These are phyloP conservation scores for Daldinia eschscholtzii DNA, from an alignment of 2,329 filamentous ascomycete genomes.

Conservation along the genomic window DNA sequence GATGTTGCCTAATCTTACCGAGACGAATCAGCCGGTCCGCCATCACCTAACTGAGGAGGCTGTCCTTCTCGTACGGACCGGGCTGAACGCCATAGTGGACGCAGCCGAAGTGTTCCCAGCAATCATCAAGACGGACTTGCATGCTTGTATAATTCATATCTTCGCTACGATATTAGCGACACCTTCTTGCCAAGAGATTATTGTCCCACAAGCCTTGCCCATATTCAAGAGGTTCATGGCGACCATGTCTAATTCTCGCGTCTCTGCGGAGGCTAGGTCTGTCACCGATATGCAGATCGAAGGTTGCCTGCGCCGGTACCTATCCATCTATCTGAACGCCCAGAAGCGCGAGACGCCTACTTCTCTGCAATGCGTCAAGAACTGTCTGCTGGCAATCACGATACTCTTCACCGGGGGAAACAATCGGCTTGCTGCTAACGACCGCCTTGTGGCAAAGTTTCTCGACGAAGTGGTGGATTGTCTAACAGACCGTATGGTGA, in stretches of 20 bases:
- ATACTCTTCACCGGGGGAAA: constrained; percentile 87
- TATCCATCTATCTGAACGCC: constrained; percentile 81
- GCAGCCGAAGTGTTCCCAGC: constrained; percentile 95
- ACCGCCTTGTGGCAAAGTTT: constrained; percentile 80
- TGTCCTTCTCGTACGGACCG: constrained; percentile 80
- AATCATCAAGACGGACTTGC: constrained; percentile 95
- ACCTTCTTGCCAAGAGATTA: constrained; percentile 85
- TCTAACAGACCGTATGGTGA: constrained; percentile 79
- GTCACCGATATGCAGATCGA: constrained; percentile 78
- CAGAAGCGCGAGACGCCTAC: constrained; percentile 81
- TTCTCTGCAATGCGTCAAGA: constrained; percentile 90
- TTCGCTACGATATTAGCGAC: constrained; percentile 94
- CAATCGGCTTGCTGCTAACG: constrained; percentile 78
- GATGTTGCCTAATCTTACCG: constrained; percentile 83
- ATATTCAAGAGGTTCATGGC: constrained; percentile 92
- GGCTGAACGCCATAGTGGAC: constrained; percentile 90
- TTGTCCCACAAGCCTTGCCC: constrained; percentile 89
- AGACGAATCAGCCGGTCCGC: constrained; percentile 73
- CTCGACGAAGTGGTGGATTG: constrained; percentile 88
- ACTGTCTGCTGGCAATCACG: constrained; percentile 87
- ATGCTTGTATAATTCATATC: constrained; percentile 96
- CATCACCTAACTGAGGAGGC: constrained; percentile 90
- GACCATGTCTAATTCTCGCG: constrained; percentile 71
- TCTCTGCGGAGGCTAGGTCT: constrained; percentile 54
- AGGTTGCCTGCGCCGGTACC: constrained; percentile 84